Evolutionary conservation across 78 protist genomes (phyloP).

Genomic region (Creolimax fragrantissima): DNA sequence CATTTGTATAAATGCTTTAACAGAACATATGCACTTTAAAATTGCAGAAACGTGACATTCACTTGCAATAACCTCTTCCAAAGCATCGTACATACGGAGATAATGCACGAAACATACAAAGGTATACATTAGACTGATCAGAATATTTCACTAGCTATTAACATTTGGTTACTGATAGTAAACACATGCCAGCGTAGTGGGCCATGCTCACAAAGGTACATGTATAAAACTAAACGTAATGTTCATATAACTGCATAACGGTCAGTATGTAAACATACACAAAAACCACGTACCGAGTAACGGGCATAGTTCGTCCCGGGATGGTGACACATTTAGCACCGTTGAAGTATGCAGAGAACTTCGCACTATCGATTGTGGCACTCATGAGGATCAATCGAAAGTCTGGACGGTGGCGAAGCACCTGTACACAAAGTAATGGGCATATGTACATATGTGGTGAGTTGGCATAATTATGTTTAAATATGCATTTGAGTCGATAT

Average conservation of each 20-base stretch:
- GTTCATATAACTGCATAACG: neutral
- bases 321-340: slow-evolving; percentile 26
- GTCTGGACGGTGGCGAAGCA: neutral
- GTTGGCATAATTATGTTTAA: neutral
- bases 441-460: neutral
- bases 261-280: neutral
- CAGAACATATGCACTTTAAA: no score
- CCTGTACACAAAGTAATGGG: neutral
- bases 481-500: neutral
- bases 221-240: neutral
- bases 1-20: no score
- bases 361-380: slow-evolving; percentile 57
- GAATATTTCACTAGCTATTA: no score
- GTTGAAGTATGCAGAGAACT: slow-evolving; percentile 50
- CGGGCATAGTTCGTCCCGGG: slow-evolving; percentile 63
- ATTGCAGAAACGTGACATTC: no score
- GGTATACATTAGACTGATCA: no score
- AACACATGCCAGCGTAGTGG: no score
- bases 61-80: no score
- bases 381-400: slow-evolving; percentile 50
- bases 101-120: no score
- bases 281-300: neutral
- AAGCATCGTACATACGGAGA: no score
- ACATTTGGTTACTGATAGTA: no score
- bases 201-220: neutral